phyloP scores from a whole-genome alignment of 768 basidiomycete genomes.

The Grammothele lineata region DNA sequence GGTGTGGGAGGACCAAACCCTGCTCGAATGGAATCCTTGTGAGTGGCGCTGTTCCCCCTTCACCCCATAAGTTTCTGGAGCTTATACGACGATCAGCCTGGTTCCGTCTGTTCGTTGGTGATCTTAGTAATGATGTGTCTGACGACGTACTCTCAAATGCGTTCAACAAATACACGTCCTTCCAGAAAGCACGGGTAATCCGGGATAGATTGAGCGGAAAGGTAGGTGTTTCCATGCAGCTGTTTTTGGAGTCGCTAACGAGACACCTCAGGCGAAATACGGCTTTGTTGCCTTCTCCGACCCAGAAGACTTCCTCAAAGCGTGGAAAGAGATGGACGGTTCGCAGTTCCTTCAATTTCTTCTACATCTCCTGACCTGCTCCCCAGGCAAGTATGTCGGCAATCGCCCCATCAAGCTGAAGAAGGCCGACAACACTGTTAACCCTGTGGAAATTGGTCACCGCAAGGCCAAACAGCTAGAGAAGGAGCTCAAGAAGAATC shows the following conservation, averaged over 20 bases:
- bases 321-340: slow-evolving; percentile 99
- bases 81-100: slow-evolving; percentile 53
- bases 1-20: slow-evolving; percentile 97
- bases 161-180: slow-evolving; percentile 90
- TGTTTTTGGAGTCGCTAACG: too few relatives aligned
- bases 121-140: slow-evolving; percentile 96
- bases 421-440: slow-evolving; percentile 87
- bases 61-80: too few relatives aligned
- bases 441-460: slow-evolving; percentile 91
- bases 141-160: slow-evolving; percentile 92
- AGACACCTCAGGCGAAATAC: slow-evolving; percentile 73
- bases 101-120: slow-evolving; percentile 97
- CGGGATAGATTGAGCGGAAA: slow-evolving; percentile 92
- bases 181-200: slow-evolving; percentile 93
- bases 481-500: slow-evolving; percentile 86
- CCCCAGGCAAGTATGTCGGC: slow-evolving; percentile 92
- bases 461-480: slow-evolving; percentile 90
- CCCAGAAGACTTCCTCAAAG: slow-evolving; percentile 95
- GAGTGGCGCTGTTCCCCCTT: slow-evolving; percentile 34
- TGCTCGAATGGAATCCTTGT: slow-evolving; percentile 98
- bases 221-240: too few relatives aligned
- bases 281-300: slow-evolving; percentile 98
- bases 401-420: slow-evolving; percentile 95
- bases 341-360: slow-evolving; percentile 22
- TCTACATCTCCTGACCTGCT: background rate